Base-by-base conservation (phyloP, 148 eudicot genomes). In the Chenopodium berlandieri region DNA sequence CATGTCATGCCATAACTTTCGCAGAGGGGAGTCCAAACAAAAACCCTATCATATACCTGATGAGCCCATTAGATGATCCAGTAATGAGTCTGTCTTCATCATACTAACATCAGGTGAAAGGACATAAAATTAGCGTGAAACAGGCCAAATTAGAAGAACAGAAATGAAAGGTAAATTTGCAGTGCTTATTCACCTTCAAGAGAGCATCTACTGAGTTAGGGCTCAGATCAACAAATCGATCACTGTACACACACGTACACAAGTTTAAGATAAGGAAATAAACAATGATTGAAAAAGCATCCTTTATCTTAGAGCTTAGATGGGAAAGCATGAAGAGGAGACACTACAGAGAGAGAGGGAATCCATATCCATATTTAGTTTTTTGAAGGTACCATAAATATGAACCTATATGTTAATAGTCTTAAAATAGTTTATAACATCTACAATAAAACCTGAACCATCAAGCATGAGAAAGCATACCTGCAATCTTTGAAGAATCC, bases 401-500 rank as follows among this genome's bases (percentile, higher is more conserved):
- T 75, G 58, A 22, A 40, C 44, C 44, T 40, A 40, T 40, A 40
- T 40, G 44, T 40, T 52, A 50, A 74, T 48, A 71, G 8, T 81
- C 40, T 17, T 22, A 25, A 9, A 3, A 54, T 54, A 20, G 22
- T 14, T 23, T 56, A 56, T 56, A 70, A 19, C 60, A 80, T 37
- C 71, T 14, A 46, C 62, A 25, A 56, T 22, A 71, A 52, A 40
- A 52, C 4, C 22, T 17, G 25, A 46, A 71, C 50, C 69, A 47
- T 58, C 54, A 79, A 60, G 76, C 76, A 77, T 63, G 75, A 23
- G 17, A 64, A 79, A 77, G 31, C 82, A 82, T 86, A 92, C 99
- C 99, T 96, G 98, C 98, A 96, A 86, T 96, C 99, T 86, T 90
- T 91, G 92, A 96, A 94, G 86, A 90, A 96, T 9, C 98, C 99